Conservation (phyloP, 2,329 filamentous ascomycete genomes). For the Xylaria sp. region DNA sequence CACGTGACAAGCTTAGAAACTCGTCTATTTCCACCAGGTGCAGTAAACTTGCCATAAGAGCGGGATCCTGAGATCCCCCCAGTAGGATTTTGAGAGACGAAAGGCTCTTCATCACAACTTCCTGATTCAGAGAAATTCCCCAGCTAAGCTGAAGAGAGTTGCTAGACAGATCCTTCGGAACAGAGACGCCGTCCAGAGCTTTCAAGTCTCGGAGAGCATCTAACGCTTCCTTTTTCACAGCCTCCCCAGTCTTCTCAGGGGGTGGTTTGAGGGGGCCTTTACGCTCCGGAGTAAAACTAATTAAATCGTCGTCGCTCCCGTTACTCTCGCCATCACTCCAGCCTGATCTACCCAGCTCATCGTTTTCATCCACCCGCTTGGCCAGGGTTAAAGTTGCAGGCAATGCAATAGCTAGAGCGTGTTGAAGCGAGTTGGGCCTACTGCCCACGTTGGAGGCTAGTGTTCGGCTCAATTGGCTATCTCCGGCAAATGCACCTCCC, state of each 20-base stretch:
- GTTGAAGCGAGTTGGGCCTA: too few species aligned
- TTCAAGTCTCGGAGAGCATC: conserved; percentile 17
- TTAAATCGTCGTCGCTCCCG: background rate
- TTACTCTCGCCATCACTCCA: background rate
- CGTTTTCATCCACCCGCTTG: background rate
- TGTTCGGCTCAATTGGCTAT: too few species aligned
- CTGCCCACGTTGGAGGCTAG: too few species aligned
- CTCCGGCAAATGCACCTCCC: too few species aligned
- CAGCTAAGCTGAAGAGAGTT: conserved; percentile 11
- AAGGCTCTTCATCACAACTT: background rate
- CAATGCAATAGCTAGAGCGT: background rate
- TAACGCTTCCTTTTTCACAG: background rate
- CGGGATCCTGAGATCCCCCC: too few species aligned
- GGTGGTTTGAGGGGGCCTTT: background rate
- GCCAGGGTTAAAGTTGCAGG: background rate
- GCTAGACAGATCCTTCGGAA: conserved; percentile 10
- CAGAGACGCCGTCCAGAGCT: conserved; percentile 8
- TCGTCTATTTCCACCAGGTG: conserved; percentile 21
- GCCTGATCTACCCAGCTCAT: background rate
- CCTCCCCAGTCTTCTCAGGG: background rate
- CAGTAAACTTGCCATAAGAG: conserved; percentile 13
- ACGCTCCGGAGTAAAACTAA: conserved; percentile 4
- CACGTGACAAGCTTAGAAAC: conserved; percentile 20
- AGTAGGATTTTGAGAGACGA: too few species aligned
- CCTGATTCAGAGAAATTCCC: background rate